Percentiles rank a stretch among this genome's conserved stretches.
Evolutionary conservation across 2,329 filamentous ascomycete genomes (phyloP).

Genomic region (Pseudogymnoascus sp.): DNA sequence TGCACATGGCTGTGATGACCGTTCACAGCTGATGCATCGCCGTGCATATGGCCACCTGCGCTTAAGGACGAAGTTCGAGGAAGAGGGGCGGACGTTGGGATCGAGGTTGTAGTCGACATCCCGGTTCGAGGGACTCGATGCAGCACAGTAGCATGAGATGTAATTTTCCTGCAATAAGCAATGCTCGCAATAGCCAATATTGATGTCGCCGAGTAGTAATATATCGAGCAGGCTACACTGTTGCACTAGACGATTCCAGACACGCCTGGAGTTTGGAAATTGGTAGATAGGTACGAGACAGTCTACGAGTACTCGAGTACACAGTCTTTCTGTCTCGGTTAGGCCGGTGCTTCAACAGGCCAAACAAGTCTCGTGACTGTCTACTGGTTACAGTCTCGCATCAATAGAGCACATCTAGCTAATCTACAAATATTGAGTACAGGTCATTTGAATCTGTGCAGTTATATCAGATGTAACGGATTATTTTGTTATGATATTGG

Average conservation of each 20-base stretch:
- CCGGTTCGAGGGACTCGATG: conserved; percentile 9
- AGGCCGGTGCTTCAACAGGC: conserved; percentile 4
- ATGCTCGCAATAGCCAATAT: neutral
- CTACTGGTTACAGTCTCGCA: conserved; percentile 1
- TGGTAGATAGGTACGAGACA: conserved; percentile 8
- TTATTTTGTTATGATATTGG: conserved; percentile 5
- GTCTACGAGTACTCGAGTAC: conserved; percentile 6
- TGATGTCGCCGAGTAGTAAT: neutral
- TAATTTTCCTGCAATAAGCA: neutral
- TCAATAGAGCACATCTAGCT: conserved; percentile 1
- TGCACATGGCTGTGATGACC: conserved; percentile 31
- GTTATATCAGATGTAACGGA: neutral
- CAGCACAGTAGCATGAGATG: conserved; percentile 2
- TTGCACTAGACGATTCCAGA: conserved; percentile 6
- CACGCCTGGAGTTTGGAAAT: conserved; percentile 8
- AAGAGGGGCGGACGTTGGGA: conserved; percentile 30
- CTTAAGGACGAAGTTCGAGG: conserved; percentile 23
- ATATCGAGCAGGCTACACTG: conserved; percentile 5
- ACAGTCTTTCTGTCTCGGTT: conserved; percentile 8
- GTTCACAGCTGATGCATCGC: conserved; percentile 24
- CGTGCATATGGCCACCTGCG: conserved; percentile 21
- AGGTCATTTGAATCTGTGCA: neutral
- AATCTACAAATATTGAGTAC: conserved; percentile 2
- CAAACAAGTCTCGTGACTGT: conserved; percentile 9
- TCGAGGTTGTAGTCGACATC: conserved; percentile 29